A percentile compares a stretch with the other conserved stretches of the same genome.
Evolutionary conservation across 805 yeast genomes (phyloP).

Genomic region (Limtongia smithiae): DNA sequence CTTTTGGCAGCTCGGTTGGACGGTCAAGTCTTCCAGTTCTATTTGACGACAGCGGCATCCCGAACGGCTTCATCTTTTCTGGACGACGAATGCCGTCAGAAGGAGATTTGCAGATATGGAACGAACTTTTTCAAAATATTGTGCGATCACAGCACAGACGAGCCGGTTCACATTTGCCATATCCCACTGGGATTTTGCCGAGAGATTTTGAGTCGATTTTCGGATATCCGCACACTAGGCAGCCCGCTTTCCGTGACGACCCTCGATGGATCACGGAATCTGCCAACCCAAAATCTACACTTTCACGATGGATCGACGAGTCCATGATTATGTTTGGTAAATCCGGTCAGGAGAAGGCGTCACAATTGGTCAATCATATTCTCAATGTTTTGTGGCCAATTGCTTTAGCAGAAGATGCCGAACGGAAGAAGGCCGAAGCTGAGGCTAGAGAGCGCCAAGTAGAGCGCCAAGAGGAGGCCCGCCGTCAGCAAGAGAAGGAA

Average conservation of each 20-base stretch:
- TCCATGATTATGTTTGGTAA: slow-evolving; percentile 51
- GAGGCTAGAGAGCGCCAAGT: slow-evolving; percentile 33
- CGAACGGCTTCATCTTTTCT: background rate
- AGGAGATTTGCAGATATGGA: slow-evolving; percentile 11
- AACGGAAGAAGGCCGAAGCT: slow-evolving; percentile 16
- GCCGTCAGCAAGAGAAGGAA: slow-evolving; percentile 26
- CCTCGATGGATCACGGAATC: slow-evolving; percentile 26
- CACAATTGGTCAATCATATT: slow-evolving; percentile 30
- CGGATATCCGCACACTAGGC: too few relatives aligned
- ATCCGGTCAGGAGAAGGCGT: slow-evolving; percentile 37
- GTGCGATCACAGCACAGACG: slow-evolving; percentile 13
- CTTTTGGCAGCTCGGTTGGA: too few relatives aligned
- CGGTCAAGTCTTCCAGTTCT: too few relatives aligned
- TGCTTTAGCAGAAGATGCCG: slow-evolving; percentile 27
- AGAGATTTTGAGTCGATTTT: slow-evolving; percentile 19
- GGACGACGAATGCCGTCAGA: slow-evolving; percentile 1
- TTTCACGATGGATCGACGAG: slow-evolving; percentile 66
- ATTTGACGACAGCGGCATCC: background rate
- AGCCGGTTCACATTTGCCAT: background rate
- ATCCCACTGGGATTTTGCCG: slow-evolving; percentile 14
- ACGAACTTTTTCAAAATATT: slow-evolving; percentile 20
- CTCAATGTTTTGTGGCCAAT: slow-evolving; percentile 29
- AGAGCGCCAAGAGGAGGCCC: slow-evolving; percentile 30
- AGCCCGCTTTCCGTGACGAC: slow-evolving; percentile 13
- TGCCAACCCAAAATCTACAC: slow-evolving; percentile 44